These are phyloP conservation scores for Colletotrichum kahawae DNA, from an alignment of 2,329 filamentous ascomycete genomes.

Conservation along the genomic window DNA sequence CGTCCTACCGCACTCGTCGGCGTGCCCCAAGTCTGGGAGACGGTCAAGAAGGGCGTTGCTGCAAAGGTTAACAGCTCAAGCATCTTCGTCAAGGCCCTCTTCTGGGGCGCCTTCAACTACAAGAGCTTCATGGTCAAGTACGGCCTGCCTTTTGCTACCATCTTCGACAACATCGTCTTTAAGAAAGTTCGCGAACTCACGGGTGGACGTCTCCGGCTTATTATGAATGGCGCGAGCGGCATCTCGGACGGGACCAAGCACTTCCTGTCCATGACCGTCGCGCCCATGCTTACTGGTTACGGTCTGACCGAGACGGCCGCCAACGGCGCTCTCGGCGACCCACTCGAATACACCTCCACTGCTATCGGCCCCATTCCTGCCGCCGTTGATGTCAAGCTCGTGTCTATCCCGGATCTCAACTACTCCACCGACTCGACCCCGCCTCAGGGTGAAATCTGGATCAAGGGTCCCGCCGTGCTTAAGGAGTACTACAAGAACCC, in stretches of 20 bases:
- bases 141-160: slow-evolving; percentile 67
- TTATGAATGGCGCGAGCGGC: slow-evolving; percentile 93
- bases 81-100: slow-evolving; percentile 75
- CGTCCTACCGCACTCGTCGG: slow-evolving; percentile 89
- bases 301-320: slow-evolving; percentile 93
- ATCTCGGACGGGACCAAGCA: slow-evolving; percentile 86
- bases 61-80: slow-evolving; percentile 76
- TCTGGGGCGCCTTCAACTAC: slow-evolving; percentile 69
- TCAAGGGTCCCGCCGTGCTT: slow-evolving; percentile 79
- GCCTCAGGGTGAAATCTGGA: slow-evolving; percentile 91
- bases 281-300: slow-evolving; percentile 94
- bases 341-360: slow-evolving; percentile 79
- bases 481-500: slow-evolving; percentile 84
- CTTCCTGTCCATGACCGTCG: slow-evolving; percentile 91
- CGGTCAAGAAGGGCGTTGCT: slow-evolving; percentile 92
- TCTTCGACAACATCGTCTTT: slow-evolving; percentile 87
- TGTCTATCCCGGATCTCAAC: slow-evolving; percentile 87
- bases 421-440: slow-evolving; percentile 77
- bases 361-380: slow-evolving; percentile 81
- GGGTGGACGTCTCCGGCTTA: slow-evolving; percentile 85
- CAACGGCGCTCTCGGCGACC: slow-evolving; percentile 82
- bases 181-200: slow-evolving; percentile 90
- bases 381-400: slow-evolving; percentile 86
- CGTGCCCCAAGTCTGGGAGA: slow-evolving; percentile 97
- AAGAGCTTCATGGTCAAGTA: slow-evolving; percentile 64